phyloP scores from a whole-genome alignment of 192 early-diverging fungal genomes.

The Umbelopsis sp. region DNA sequence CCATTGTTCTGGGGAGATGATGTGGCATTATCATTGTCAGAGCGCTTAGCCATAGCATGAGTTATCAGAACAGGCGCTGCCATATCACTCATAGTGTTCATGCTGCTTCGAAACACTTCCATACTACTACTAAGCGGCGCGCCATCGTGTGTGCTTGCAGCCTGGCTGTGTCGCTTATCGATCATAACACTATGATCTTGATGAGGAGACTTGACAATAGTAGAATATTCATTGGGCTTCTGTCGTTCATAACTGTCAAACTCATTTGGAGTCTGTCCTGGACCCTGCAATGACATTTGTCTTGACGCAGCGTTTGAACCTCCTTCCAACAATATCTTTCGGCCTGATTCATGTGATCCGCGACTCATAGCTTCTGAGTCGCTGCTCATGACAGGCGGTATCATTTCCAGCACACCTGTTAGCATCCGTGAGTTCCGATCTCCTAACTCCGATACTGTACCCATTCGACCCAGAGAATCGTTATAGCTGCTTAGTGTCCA shows the following conservation, averaged over 20 bases:
- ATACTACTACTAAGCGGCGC: constrained; percentile 29
- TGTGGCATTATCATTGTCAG: background rate
- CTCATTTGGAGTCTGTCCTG: constrained; percentile 38
- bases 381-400: constrained; percentile 8
- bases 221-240: constrained; percentile 42
- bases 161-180: background rate
- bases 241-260: constrained; percentile 23
- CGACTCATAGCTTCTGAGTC: constrained; percentile 15
- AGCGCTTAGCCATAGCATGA: constrained; percentile 21
- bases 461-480: background rate
- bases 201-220: background rate
- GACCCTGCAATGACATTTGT: background rate
- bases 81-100: constrained; percentile 26
- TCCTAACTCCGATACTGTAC: constrained; percentile 24
- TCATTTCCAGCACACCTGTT: constrained; percentile 28
- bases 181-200: constrained; percentile 13
- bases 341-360: constrained; percentile 21
- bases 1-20: background rate
- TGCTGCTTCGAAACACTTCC: constrained; percentile 39
- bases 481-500: constrained; percentile 12
- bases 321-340: constrained; percentile 19
- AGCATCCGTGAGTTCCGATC: constrained; percentile 25
- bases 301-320: background rate
- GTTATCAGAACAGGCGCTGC: constrained; percentile 20
- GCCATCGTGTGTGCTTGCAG: background rate